Evolutionary conservation across 345 rosid species (phyloP), one percentile per base, ranked within the genome.

Genomic region (Clarkia xantiana): DNA sequence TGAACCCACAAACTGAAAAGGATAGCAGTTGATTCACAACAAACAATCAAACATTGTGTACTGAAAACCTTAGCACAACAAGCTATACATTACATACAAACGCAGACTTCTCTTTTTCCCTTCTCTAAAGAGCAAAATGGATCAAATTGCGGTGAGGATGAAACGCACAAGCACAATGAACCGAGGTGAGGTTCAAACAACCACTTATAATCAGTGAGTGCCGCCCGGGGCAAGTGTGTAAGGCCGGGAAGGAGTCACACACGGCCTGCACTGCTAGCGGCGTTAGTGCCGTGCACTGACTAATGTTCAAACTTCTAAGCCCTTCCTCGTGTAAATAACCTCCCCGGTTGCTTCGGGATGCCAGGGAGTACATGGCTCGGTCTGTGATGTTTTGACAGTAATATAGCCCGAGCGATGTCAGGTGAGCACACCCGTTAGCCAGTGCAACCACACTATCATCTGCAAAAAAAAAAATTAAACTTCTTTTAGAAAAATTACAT

Each of bases 181-280:
- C 99, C 0, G 99, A 80, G 0, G 96, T 87, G 54, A 91, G 71
- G 63, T 19, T 84, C 75, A 80, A 53, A 63, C 99, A 91, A 40
- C 99, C 96, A 45, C 99, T 91, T 79, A 91, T 91, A 29, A 84
- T 95, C 12, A 91, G 91, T 13, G 99, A 84, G 71, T 91, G 99
- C 72, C 84, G 75, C 14, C 96, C 94, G 0, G 87, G 84, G 66
- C 99, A 91, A 6, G 99, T 87, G 73, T 87, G 99, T 53, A 91
- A 91, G 2, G 90, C 90, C 0, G 99, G 99, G 51, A 87, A 87
- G 0, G 87, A 78, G 62, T 87, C 99, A 6, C 99, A 91, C 9
- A 91, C 70, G 1, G 87, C 82, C 77, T 91, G 99, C 58, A 87
- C 95, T 0, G 99, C 96, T 3, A 82, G 66, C 20, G 99, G 99